These are phyloP conservation scores for Candolleomyces efflorescens DNA, from an alignment of 768 basidiomycete genomes.

Conservation along the genomic window DNA sequence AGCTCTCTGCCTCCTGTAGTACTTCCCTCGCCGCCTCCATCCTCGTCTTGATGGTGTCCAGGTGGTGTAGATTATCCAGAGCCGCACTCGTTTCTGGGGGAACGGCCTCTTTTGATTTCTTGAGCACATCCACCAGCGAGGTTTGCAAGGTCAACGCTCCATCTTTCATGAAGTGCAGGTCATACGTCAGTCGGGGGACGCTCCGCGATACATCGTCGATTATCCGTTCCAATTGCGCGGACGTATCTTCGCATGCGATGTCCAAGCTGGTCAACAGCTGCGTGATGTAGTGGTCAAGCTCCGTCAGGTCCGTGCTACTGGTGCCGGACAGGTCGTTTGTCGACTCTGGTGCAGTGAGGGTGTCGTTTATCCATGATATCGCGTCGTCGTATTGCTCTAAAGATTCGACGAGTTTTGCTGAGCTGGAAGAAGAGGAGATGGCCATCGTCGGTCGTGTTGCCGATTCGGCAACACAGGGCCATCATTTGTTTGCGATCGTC, in stretches of 20 bases:
- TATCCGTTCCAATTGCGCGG: slow-evolving; percentile 76
- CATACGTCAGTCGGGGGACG: slow-evolving; percentile 89
- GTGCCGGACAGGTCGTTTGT: slow-evolving; percentile 22
- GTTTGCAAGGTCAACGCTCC: slow-evolving; percentile 74
- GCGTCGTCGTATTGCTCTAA: slow-evolving; percentile 60
- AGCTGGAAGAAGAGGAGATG: slow-evolving; percentile 23
- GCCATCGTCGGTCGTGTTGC: slow-evolving; percentile 18
- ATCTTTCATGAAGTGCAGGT: slow-evolving; percentile 96
- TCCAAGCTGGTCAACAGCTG: slow-evolving; percentile 78
- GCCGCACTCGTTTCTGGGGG: slow-evolving; percentile 58
- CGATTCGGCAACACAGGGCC: neutral
- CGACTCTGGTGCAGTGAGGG: slow-evolving; percentile 37
- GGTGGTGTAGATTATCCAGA: slow-evolving; percentile 70
- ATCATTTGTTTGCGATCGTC: neutral
- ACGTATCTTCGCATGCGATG: slow-evolving; percentile 85
- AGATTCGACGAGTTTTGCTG: slow-evolving; percentile 45
- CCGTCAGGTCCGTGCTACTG: slow-evolving; percentile 37
- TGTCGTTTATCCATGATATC: slow-evolving; percentile 69
- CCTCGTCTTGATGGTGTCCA: slow-evolving; percentile 78
- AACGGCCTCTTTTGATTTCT: slow-evolving; percentile 45
- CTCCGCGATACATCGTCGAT: slow-evolving; percentile 92
- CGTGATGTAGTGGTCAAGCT: slow-evolving; percentile 71
- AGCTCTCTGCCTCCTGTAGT: slow-evolving; percentile 91
- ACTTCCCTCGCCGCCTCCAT: slow-evolving; percentile 92
- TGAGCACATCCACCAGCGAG: slow-evolving; percentile 58